Conservation (phyloP, 208 protist species). For the Borovskyia barvae region DNA sequence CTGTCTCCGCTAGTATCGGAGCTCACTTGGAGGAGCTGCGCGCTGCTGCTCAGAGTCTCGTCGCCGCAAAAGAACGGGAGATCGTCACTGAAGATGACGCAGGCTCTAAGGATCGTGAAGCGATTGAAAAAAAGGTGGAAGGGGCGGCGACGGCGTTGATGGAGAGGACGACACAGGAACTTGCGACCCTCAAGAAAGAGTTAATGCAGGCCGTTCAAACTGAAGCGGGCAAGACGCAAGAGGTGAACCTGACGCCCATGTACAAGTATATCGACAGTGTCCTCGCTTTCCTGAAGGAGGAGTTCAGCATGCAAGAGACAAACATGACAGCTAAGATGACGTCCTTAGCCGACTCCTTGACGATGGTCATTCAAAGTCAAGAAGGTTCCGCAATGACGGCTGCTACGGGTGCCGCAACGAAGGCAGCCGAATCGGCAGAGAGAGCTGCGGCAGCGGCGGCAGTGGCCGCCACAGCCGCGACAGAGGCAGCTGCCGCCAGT, state of each 20-base stretch:
- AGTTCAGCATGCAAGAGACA: slow-evolving; percentile 34
- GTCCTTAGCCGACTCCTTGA: slow-evolving; percentile 18
- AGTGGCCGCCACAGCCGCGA: background rate
- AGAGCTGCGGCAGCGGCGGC: background rate
- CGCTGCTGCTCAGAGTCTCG: background rate
- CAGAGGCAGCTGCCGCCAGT: no score
- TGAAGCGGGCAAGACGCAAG: slow-evolving; percentile 56
- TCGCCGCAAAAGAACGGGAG: no score
- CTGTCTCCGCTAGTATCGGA: slow-evolving; percentile 18
- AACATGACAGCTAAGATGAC: slow-evolving; percentile 30
- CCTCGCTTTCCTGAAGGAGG: slow-evolving; percentile 54
- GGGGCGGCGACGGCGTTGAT: slow-evolving; percentile 7
- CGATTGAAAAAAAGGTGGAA: background rate
- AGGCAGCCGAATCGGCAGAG: no score
- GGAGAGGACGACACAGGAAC: slow-evolving; percentile 17
- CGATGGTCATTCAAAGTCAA: slow-evolving; percentile 2
- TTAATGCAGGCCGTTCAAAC: slow-evolving; percentile 43
- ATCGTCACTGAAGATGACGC: background rate
- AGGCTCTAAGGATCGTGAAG: background rate
- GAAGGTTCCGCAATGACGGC: background rate
- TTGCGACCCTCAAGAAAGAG: slow-evolving; percentile 35
- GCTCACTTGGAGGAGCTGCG: slow-evolving; percentile 15
- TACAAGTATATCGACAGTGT: slow-evolving; percentile 80
- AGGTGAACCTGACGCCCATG: slow-evolving; percentile 76
- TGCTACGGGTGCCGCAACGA: background rate